Evolutionary conservation across 352 stramenopile species (phyloP), one percentile per base, ranked within the genome.

Genomic region (Globisporangium carolinianum): DNA sequence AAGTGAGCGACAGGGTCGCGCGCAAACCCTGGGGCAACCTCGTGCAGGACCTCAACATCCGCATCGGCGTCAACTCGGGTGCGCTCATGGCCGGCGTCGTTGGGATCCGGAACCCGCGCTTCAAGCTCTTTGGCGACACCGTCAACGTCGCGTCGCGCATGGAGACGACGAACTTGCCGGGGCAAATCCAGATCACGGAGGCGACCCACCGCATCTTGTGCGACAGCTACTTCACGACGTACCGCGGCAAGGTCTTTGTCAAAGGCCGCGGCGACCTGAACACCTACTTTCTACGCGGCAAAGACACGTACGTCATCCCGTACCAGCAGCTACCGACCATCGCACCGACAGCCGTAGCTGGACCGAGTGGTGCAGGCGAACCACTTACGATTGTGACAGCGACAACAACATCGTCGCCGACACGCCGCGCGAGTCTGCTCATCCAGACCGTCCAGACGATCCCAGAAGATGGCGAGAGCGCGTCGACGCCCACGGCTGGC

Each of bases 111-210:
- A 93, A 91, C 24, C 87, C 82, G 39, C 76, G 86, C 15, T 96
- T 94, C 70, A 94, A 95, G 64, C 69, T 96, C 6, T 94, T 94
- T 60, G 86, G 86, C 4, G 86, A 94, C 54, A 91, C 86, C 1
- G 86, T 94, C 12, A 95, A 95, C 63, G 83, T 91, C 6, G 83
- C 86, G 2, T 93, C 81, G 32, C 75, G 83, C 1, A 95, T 95
- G 84, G 77, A 94, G 59, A 91, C 79, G 6, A 91, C 84, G 9
- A 92, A 92, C 51, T 55, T 91, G 18, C 73, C 79, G 0, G 80
- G 83, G 0, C 77, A 88, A 46, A 95, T 95, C 41, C 86, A 95
- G 57, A 85, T 93, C 58, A 91, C 80, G 1, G 73, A 87, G 53
- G 66, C 75, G 4, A 91, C 84, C 4, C 61, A 89, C 67, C 64